Percentiles rank a stretch among this genome's conserved stretches.
phyloP scores from a whole-genome alignment of 768 basidiomycete species.

The Hysterangium stoloniferum region DNA sequence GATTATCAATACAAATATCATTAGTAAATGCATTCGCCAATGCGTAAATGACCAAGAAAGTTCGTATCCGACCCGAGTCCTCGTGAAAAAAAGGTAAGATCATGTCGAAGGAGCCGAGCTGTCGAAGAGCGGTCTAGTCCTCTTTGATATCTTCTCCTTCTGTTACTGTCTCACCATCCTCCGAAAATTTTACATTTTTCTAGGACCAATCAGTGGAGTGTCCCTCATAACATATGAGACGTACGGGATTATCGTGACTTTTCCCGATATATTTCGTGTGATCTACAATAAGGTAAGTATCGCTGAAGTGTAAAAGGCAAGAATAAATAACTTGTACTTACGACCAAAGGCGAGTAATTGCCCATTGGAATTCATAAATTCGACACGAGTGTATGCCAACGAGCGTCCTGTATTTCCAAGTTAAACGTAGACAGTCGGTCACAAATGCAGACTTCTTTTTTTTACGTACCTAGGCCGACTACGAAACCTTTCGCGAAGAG shows the following conservation, averaged over 20 bases:
- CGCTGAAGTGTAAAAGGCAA: too few species aligned
- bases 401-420: constrained; percentile 48
- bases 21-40: too few species aligned
- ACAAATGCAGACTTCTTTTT: too few species aligned
- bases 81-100: too few species aligned
- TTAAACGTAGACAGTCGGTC: too few species aligned
- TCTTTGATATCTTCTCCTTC: constrained; percentile 59
- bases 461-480: constrained; percentile 55
- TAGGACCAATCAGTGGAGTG: constrained; percentile 25
- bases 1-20: too few species aligned
- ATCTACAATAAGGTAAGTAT: constrained; percentile 34
- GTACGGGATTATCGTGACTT: constrained; percentile 40
- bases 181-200: constrained; percentile 73
- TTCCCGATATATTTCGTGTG: constrained; percentile 84
- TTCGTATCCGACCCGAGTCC: too few species aligned
- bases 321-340: too few species aligned
- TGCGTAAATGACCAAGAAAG: too few species aligned
- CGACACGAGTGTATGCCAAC: constrained; percentile 73
- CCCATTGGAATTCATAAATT: constrained; percentile 59
- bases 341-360: constrained; percentile 77
- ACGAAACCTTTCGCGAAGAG: constrained; percentile 57
- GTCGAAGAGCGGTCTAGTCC: too few species aligned
- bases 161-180: constrained; percentile 64
- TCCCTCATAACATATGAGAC: constrained; percentile 31
- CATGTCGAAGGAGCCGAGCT: too few species aligned